Evolutionary conservation across 352 stramenopile genomes (phyloP), one percentile per base, ranked within the genome.

Genomic region (Phytopythium chamaehyphon): DNA sequence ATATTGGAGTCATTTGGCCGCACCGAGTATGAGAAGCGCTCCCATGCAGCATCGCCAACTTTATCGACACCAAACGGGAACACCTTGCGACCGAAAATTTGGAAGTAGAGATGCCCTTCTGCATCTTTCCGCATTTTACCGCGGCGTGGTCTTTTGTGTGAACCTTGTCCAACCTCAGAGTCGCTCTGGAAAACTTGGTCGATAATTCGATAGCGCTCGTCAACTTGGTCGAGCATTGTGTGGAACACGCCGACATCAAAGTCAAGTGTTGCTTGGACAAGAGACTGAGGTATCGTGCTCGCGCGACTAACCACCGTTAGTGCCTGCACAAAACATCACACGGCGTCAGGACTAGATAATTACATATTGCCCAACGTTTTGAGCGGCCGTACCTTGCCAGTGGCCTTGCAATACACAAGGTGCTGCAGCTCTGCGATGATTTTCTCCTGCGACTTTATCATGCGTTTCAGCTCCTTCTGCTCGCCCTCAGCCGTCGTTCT

Each of bases 401-500:
- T 45, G 36, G 10, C 12, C 11, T 19, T 40, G 55, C 46, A 42
- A 21, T 21, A 15, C 22, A 43, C 38, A 23, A 55, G 35, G 52
- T 43, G 6, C 12, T 55, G 52, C 28, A 64, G 42, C 22, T 64
- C 35, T 1, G 40, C 24, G 28, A 68, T 55, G 14, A 54, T 1
- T 8, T 46, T 49, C 8, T 44, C 33, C n/a, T 43, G 31, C 1
- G 33, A 42, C 19, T 55, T 28, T 14, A 68, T 18, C n/a, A 52
- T 44, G 0, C 40, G 40, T 21, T 54, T 43, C 5, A 68, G 47
- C 5, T 49, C 24, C 2, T 51, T 49, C 14, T 51, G 55, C 12
- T 47, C 26, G 5, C 58, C 33, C n/a, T 68, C 60, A 1, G 46
- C 60, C 16, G 49, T 19, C 23, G 44, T 0, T 24, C 60, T 49